Conservation (phyloP, 176 grass and related monocot species). For the Triticum urartu region DNA sequence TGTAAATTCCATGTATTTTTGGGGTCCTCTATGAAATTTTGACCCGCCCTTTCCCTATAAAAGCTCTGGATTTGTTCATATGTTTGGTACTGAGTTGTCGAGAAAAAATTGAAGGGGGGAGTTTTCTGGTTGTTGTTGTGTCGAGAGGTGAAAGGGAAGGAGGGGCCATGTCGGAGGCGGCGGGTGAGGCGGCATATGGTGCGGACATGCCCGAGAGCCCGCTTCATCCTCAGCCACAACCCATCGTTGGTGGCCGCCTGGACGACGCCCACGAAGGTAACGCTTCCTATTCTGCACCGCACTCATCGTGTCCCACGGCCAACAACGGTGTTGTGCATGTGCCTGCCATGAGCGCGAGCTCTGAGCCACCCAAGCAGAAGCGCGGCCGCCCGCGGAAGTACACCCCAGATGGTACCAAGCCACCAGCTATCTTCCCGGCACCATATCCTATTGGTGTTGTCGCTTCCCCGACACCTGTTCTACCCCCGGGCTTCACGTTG, state of each 20-base stretch:
- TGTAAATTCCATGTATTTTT: not conserved
- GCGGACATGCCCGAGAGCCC: conserved; percentile 27
- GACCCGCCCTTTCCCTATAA: not conserved
- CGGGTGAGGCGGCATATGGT: conserved; percentile 26
- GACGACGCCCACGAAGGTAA: conserved; percentile 36
- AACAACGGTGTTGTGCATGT: not conserved
- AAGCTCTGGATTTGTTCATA: not conserved
- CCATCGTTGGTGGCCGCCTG: not conserved
- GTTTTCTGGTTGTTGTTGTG: not conserved
- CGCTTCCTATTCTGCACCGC: not conserved
- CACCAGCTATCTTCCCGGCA: conserved; percentile 23
- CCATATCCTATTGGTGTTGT: not conserved
- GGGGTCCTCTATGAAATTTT: not conserved
- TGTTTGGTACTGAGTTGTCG: not conserved
- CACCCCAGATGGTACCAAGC: conserved; percentile 20
- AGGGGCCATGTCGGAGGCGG: conserved; percentile 41
- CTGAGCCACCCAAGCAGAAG: conserved; percentile 46
- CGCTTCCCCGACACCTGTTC: not conserved
- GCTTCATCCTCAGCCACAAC: conserved; percentile 28
- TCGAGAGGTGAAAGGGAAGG: not conserved
- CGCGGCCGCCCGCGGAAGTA: conserved; percentile 64
- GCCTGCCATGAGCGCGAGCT: not conserved
- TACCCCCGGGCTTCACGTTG: not conserved
- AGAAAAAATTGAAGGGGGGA: not conserved
- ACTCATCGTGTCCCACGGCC: not conserved